A percentile compares a stretch with the other conserved stretches of the same genome.
Evolutionary conservation across 2,329 filamentous ascomycete species (phyloP).

Genomic region (Harringtonia lauricola): DNA sequence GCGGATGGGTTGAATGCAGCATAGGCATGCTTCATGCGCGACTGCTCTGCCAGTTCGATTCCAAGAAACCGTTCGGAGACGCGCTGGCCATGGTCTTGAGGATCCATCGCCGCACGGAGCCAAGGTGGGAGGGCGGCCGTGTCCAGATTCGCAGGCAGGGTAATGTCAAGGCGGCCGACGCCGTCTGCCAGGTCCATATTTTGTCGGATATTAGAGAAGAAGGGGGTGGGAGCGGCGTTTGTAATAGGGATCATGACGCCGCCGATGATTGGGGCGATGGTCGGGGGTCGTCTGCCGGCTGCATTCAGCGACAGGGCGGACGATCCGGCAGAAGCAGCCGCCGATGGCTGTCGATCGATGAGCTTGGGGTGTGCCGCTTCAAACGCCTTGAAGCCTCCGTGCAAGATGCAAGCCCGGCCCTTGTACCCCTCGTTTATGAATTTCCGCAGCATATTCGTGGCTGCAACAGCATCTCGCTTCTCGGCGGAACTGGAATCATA

Average conservation of each 20-base stretch:
- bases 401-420: conserved; percentile 63
- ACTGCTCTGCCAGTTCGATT: conserved; percentile 77
- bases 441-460: conserved; percentile 85
- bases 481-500: conserved; percentile 74
- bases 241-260: conserved; percentile 71
- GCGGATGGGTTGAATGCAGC: conserved; percentile 34
- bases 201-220: conserved; percentile 92
- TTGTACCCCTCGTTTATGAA: conserved; percentile 76
- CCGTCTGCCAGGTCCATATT: conserved; percentile 93
- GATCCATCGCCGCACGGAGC: conserved; percentile 59
- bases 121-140: conserved; percentile 56
- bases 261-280: conserved; percentile 68
- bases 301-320: conserved; percentile 39
- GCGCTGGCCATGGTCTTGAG: conserved; percentile 61
- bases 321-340: conserved; percentile 20
- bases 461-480: conserved; percentile 67
- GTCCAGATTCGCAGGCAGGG: conserved; percentile 33
- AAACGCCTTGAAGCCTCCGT: conserved; percentile 73
- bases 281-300: conserved; percentile 31
- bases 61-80: conserved; percentile 75
- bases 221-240: conserved; percentile 65
- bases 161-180: conserved; percentile 67
- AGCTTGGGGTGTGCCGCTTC: conserved; percentile 52
- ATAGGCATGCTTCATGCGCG: conserved; percentile 79
- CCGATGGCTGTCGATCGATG: conserved; percentile 41